Conservation (phyloP, 1,284 basidiomycete genomes). For the Heterobasidion irregulare region DNA sequence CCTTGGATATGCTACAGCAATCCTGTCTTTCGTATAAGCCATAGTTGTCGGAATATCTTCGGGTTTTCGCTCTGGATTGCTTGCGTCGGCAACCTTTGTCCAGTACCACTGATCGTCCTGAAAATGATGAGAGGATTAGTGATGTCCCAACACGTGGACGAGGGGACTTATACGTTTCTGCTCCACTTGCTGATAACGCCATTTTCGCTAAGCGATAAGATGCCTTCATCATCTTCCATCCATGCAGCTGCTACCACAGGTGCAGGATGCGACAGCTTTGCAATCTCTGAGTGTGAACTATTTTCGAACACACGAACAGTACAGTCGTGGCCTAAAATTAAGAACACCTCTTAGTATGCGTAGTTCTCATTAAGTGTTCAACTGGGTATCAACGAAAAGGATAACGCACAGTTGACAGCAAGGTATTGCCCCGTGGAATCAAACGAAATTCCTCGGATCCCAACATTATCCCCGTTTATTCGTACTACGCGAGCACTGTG, state of each 20-base stretch:
- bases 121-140: not conserved
- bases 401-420: slow-evolving; percentile 39
- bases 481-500: slow-evolving; percentile 24
- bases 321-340: slow-evolving; percentile 25
- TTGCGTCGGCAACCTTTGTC: slow-evolving; percentile 41
- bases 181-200: slow-evolving; percentile 54
- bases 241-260: slow-evolving; percentile 40
- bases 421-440: slow-evolving; percentile 39
- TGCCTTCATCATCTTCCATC: slow-evolving; percentile 46
- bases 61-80: slow-evolving; percentile 23
- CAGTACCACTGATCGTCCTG: slow-evolving; percentile 45
- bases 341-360: not conserved
- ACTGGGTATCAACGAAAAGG: not conserved
- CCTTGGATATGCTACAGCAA: slow-evolving; percentile 52
- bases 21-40: slow-evolving; percentile 44
- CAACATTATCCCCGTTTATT: slow-evolving; percentile 34
- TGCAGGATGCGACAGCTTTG: slow-evolving; percentile 30
- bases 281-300: slow-evolving; percentile 30
- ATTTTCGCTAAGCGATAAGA: slow-evolving; percentile 46
- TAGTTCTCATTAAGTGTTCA: not conserved
- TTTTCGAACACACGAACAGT: slow-evolving; percentile 51
- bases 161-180: slow-evolving; percentile 30
- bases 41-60: slow-evolving; percentile 39
- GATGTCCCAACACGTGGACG: not conserved
- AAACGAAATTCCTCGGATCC: slow-evolving; percentile 34